Evolutionary conservation across 148 eudicot genomes (phyloP).

Genomic region (Fagopyrum tataricum): DNA sequence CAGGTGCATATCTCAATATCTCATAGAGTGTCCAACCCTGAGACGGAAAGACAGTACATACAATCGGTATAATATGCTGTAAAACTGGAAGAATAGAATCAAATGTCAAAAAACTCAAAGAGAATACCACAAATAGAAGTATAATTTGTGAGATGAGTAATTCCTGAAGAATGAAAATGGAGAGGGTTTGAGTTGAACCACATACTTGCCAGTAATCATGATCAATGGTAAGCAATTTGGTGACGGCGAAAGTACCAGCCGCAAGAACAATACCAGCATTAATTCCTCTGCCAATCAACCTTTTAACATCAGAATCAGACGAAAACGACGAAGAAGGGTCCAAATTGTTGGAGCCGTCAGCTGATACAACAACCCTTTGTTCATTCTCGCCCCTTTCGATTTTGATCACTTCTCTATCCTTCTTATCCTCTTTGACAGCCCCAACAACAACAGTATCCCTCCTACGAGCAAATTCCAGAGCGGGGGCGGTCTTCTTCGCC

Average conservation of each 20-base stretch:
- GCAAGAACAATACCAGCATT: constrained; percentile 59
- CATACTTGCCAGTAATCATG: constrained; percentile 74
- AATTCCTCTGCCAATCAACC: constrained; percentile 43
- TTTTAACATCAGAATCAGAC: constrained; percentile 4
- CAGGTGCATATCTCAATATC: constrained; percentile 52
- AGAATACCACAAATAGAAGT: background rate
- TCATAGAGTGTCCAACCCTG: constrained; percentile 63
- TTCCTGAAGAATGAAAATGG: background rate
- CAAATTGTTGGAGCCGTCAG: background rate
- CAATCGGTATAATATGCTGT: background rate
- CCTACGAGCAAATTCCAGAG: background rate
- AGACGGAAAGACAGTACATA: background rate
- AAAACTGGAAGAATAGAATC: background rate
- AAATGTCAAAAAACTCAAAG: background rate
- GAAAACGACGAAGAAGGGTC: constrained; percentile 9
- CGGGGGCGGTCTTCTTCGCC: background rate
- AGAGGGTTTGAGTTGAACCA: constrained; percentile 16
- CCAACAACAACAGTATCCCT: background rate
- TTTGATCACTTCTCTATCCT: background rate
- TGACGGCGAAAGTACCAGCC: constrained; percentile 51
- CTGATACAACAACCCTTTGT: background rate
- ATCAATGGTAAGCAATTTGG: constrained; percentile 63
- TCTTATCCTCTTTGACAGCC: constrained; percentile 12
- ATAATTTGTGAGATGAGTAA: background rate
- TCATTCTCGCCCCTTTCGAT: constrained; percentile 6